Percentiles rank a stretch among this genome's conserved stretches.
phyloP scores from a whole-genome alignment of 1,139 yeast species.

The Kodamaea fungicola region DNA sequence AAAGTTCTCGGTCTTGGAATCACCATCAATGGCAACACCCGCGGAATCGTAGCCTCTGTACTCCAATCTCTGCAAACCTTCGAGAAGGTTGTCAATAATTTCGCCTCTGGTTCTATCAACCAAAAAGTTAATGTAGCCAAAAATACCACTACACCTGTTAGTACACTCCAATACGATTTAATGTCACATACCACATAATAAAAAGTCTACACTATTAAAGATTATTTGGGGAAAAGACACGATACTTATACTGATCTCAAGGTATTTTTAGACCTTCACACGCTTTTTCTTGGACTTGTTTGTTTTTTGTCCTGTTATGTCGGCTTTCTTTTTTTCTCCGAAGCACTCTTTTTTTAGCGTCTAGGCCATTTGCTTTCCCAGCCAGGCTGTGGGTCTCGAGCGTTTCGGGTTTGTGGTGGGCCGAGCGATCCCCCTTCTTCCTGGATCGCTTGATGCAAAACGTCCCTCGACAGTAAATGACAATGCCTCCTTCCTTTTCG shows the following conservation, averaged over 20 bases:
- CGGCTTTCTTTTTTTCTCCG: neutral
- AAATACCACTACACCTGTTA: constrained; percentile 72
- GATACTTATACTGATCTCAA: constrained; percentile 4
- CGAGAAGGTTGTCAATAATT: constrained; percentile 81
- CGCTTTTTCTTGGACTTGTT: constrained; percentile 1
- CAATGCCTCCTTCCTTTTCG: too few relatives aligned
- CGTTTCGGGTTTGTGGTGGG: too few relatives aligned
- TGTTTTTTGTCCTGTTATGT: constrained; percentile 1
- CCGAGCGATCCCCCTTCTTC: too few relatives aligned
- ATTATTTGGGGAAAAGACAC: constrained; percentile 3
- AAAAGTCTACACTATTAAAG: neutral
- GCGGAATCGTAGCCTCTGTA: constrained; percentile 98
- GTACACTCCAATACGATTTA: constrained; percentile 9
- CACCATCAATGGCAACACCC: constrained; percentile 94
- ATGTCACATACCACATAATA: constrained; percentile 5
- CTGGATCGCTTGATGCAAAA: too few relatives aligned
- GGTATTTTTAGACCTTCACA: constrained; percentile 3
- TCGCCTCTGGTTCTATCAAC: constrained; percentile 92
- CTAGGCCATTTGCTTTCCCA: neutral
- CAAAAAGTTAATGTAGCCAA: constrained; percentile 94
- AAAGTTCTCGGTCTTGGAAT: constrained; percentile 56
- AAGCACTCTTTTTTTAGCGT: neutral
- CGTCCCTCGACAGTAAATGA: too few relatives aligned
- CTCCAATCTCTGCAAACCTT: constrained; percentile 90
- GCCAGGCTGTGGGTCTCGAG: too few relatives aligned